These are phyloP conservation scores for Hibiscus mutabilis DNA, from an alignment of 345 rosid species.

Conservation along the genomic window DNA sequence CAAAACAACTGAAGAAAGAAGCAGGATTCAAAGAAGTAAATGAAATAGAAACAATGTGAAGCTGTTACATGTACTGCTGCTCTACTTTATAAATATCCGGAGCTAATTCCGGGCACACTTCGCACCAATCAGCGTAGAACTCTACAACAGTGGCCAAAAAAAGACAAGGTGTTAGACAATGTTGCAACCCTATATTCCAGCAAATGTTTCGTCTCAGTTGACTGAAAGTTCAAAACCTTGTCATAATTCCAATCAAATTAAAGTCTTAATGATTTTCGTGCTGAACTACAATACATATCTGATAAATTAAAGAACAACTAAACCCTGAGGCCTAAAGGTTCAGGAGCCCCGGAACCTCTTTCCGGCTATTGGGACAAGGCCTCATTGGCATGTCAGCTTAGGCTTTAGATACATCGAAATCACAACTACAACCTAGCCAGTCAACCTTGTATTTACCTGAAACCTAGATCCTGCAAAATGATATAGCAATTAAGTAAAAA, in stretches of 20 bases:
- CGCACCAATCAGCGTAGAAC: conserved; percentile 98
- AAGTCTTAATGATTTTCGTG: too few relatives aligned
- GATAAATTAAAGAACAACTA: too few relatives aligned
- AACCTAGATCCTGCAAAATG: neutral
- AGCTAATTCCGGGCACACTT: conserved; percentile 88
- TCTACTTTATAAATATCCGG: conserved; percentile 89
- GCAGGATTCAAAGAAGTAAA: neutral
- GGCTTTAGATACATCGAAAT: too few relatives aligned
- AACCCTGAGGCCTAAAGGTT: too few relatives aligned
- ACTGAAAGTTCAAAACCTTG: too few relatives aligned
- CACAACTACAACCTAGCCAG: neutral
- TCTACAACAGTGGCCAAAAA: conserved; percentile 62
- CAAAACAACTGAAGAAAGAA: neutral
- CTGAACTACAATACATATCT: too few relatives aligned
- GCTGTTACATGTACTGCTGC: conserved; percentile 72
- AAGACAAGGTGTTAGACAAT: neutral
- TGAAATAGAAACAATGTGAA: neutral
- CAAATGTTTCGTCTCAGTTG: neutral
- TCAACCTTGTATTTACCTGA: neutral
- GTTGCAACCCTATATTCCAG: neutral
- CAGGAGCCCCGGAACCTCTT: too few relatives aligned
- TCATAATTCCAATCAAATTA: too few relatives aligned
- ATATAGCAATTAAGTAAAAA: neutral
- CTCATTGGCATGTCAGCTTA: too few relatives aligned
- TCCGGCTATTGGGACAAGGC: too few relatives aligned